Conservation (phyloP, 768 basidiomycete genomes). For the Tylopilus vinaceipallidus region DNA sequence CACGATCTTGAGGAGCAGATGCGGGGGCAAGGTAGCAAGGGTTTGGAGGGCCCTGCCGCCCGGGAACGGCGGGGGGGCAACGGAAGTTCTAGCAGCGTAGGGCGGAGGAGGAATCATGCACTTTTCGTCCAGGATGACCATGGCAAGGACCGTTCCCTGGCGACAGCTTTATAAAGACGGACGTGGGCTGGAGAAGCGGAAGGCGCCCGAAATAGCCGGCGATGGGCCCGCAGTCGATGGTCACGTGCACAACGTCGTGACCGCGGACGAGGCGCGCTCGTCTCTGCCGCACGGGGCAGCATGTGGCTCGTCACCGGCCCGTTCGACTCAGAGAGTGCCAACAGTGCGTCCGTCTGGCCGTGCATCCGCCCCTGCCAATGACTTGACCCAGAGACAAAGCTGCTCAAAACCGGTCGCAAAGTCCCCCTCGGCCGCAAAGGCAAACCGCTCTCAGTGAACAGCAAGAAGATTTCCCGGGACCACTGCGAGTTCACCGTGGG, state of each 20-base stretch:
- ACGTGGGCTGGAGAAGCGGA: not conserved
- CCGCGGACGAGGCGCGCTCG: no score
- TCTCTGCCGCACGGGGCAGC: no score
- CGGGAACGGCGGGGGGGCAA: slow-evolving; percentile 38
- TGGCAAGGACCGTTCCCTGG: slow-evolving; percentile 15
- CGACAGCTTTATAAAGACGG: slow-evolving; percentile 1
- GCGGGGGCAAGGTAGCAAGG: slow-evolving; percentile 47
- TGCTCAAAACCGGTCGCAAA: slow-evolving; percentile 57
- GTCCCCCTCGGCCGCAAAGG: slow-evolving; percentile 61
- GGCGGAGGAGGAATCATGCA: slow-evolving; percentile 36
- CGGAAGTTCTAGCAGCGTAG: slow-evolving; percentile 25
- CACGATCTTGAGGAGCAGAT: slow-evolving; percentile 69
- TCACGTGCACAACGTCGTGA: no score
- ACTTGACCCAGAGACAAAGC: slow-evolving; percentile 44
- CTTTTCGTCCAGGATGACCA: slow-evolving; percentile 50
- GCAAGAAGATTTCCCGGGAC: slow-evolving; percentile 62
- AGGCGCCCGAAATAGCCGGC: not conserved
- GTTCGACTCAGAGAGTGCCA: slow-evolving; percentile 43
- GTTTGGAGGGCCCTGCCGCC: slow-evolving; percentile 10
- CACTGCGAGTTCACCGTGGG: slow-evolving; percentile 61
- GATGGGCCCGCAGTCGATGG: no score
- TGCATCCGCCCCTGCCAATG: slow-evolving; percentile 22
- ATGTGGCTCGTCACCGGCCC: slow-evolving; percentile 61
- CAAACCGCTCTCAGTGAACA: slow-evolving; percentile 47
- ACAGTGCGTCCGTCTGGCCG: slow-evolving; percentile 36